Evolutionary conservation across 208 protist species (phyloP).

Genomic region (Trypanosoma boissoni): DNA sequence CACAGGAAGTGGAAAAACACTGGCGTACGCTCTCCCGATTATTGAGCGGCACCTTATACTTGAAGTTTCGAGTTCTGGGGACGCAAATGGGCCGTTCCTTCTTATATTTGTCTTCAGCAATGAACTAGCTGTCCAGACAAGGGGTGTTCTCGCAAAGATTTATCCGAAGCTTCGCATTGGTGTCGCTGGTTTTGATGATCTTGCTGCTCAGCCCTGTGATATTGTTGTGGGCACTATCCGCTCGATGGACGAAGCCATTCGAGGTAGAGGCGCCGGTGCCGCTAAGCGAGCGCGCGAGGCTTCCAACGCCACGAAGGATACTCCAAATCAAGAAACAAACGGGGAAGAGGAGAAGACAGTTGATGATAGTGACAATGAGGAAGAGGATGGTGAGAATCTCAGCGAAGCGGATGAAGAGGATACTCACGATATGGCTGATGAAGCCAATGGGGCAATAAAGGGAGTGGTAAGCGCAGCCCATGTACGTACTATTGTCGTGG

Average conservation of each 20-base stretch:
- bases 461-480: constrained; percentile 47
- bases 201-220: constrained; percentile 36
- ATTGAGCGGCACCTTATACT: constrained; percentile 79
- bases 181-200: constrained; percentile 70
- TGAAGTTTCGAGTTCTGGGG: constrained; percentile 24
- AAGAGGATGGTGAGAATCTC: constrained; percentile 13
- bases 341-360: constrained; percentile 17
- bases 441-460: constrained; percentile 1
- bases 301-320: constrained; percentile 36
- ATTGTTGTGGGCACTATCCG: constrained; percentile 78
- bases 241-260: constrained; percentile 71
- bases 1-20: constrained; percentile 96
- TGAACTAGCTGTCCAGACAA: constrained; percentile 85
- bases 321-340: constrained; percentile 16
- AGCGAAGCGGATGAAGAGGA: constrained; percentile 20
- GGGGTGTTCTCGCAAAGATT: constrained; percentile 59
- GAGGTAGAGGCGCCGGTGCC: constrained; percentile 41
- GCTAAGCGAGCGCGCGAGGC: constrained; percentile 23
- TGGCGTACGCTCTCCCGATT: constrained; percentile 98
- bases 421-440: constrained; percentile 1
- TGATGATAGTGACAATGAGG: constrained; percentile 25
- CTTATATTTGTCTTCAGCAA: constrained; percentile 88
- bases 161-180: constrained; percentile 65
- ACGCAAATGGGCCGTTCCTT: constrained; percentile 54
- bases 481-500: constrained; percentile 80